A percentile compares a stretch with the other conserved stretches of the same genome.
phyloP scores from a whole-genome alignment of 2,329 filamentous ascomycete species.

The Pseudogymnoascus sp. region DNA sequence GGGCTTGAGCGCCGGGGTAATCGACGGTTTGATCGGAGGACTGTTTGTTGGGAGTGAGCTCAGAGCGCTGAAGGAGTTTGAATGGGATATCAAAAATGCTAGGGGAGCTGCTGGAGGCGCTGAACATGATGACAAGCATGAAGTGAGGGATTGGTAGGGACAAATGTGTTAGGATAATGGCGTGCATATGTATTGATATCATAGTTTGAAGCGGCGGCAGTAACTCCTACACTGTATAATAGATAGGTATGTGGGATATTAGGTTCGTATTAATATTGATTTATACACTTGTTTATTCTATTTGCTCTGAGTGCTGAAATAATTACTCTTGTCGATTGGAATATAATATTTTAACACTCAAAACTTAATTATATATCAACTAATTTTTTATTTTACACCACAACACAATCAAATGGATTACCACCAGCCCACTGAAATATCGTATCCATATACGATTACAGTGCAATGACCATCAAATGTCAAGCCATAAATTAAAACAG shows the following conservation, averaged over 20 bases:
- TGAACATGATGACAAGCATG: conserved; percentile 18
- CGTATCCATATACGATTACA: not conserved
- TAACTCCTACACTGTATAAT: not conserved
- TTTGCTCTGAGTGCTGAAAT: not conserved
- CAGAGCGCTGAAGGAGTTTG: conserved; percentile 77
- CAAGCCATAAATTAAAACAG: not conserved
- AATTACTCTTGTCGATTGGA: not conserved
- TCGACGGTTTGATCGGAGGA: conserved; percentile 80
- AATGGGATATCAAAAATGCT: conserved; percentile 80
- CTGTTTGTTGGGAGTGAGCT: conserved; percentile 82
- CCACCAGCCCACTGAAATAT: no score
- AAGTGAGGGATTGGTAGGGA: conserved; percentile 25
- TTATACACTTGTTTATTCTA: not conserved
- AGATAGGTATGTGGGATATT: not conserved
- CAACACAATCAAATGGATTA: not conserved
- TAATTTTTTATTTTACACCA: not conserved
- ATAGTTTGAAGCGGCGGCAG: not conserved
- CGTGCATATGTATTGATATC: not conserved
- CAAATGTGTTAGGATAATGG: not conserved
- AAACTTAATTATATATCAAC: no score
- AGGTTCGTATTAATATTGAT: not conserved
- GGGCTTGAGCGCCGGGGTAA: conserved; percentile 62
- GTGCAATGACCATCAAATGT: not conserved
- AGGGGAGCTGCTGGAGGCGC: conserved; percentile 30
- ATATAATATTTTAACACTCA: not conserved